Conservation (phyloP, 257 asterid genomes). For the Scutellaria barbata region DNA sequence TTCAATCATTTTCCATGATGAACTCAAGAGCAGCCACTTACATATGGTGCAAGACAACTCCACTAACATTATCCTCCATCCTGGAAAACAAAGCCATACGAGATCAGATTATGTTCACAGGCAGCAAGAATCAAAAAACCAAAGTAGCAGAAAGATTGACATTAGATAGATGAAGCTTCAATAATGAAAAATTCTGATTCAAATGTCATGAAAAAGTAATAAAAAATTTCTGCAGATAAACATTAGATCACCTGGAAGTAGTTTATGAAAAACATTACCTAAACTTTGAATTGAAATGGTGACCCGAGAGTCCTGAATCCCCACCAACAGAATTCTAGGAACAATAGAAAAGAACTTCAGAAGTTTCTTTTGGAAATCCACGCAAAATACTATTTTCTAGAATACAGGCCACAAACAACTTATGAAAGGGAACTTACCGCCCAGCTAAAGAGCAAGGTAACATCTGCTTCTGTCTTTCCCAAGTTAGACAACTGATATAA, state of each 20-base stretch:
- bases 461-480: constrained; percentile 73
- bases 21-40: constrained; percentile 46
- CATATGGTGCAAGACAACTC: constrained; percentile 95
- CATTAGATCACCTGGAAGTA: constrained; percentile 20
- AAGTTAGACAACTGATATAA: constrained; percentile 73
- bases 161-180: background rate
- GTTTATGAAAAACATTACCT: constrained; percentile 49
- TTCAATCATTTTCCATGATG: constrained; percentile 21
- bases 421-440: constrained; percentile 62
- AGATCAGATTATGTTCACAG: constrained; percentile 36
- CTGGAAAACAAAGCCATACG: constrained; percentile 47
- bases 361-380: constrained; percentile 23
- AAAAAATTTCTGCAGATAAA: constrained; percentile 21
- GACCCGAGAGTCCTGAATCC: constrained; percentile 83
- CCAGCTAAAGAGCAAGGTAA: constrained; percentile 94
- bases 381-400: constrained; percentile 23
- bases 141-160: constrained; percentile 16
- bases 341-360: constrained; percentile 38
- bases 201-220: constrained; percentile 13
- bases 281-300: constrained; percentile 78
- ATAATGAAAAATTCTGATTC: constrained; percentile 15
- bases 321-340: constrained; percentile 96
- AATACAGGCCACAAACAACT: constrained; percentile 19
- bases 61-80: constrained; percentile 64
- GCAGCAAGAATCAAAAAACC: constrained; percentile 14